Evolutionary conservation across 2,329 filamentous ascomycete genomes (phyloP).

Genomic region (Xylaria sp.): DNA sequence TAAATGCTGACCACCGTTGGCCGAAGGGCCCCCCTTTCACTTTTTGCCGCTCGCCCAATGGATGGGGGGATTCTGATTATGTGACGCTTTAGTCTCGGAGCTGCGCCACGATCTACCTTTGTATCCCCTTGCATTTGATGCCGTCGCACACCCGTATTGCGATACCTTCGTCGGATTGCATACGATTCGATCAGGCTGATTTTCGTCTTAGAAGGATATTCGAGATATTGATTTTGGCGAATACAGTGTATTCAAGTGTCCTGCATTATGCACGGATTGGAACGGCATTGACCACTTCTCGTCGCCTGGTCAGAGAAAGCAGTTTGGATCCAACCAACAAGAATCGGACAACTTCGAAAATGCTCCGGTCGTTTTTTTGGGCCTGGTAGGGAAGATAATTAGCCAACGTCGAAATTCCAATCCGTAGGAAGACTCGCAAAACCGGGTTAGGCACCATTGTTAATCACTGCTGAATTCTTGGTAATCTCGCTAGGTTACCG

Average conservation of each 20-base stretch:
- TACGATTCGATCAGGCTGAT: not conserved
- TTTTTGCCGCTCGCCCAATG: not conserved
- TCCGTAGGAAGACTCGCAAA: too few species aligned
- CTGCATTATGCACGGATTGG: not conserved
- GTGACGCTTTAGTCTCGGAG: not conserved
- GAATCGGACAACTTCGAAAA: too few species aligned
- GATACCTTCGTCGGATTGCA: not conserved
- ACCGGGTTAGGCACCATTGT: too few species aligned
- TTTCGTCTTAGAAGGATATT: not conserved
- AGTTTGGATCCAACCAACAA: too few species aligned
- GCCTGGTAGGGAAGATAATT: too few species aligned
- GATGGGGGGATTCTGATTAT: not conserved
- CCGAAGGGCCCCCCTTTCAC: not conserved
- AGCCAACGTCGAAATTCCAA: too few species aligned
- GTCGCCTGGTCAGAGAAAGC: too few species aligned
- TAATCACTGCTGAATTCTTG: too few species aligned
- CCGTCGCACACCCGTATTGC: not conserved
- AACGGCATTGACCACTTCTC: not conserved
- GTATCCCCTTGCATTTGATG: not conserved
- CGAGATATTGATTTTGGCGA: not conserved
- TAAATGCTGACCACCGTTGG: not conserved
- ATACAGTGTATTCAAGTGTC: not conserved
- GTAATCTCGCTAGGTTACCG: too few species aligned
- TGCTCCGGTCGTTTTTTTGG: too few species aligned
- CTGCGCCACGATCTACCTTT: not conserved